A percentile compares a stretch with the other conserved stretches of the same genome.
Conservation (phyloP, 108 stramenopile species). For the Tribonema minus region DNA sequence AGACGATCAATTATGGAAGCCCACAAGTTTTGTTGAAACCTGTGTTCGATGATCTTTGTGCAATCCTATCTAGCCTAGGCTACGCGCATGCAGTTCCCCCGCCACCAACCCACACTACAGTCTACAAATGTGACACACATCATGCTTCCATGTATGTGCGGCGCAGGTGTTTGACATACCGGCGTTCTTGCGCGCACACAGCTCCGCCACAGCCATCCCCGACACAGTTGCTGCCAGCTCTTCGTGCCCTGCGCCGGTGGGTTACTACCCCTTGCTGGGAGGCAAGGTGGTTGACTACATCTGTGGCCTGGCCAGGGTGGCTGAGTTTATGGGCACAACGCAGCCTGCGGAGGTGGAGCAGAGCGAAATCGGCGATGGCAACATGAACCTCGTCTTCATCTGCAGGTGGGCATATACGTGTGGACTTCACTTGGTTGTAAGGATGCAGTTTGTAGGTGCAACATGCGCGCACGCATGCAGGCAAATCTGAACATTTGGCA, state of each 20-base stretch:
- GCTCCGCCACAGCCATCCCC: not conserved
- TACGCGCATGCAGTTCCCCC: too few relatives aligned
- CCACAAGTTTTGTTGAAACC: too few relatives aligned
- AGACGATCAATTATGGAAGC: too few relatives aligned
- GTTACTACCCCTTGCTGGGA: constrained; percentile 11
- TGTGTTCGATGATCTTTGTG: too few relatives aligned
- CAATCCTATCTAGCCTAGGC: too few relatives aligned
- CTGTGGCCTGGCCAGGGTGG: constrained; percentile 11
- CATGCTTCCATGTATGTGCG: too few relatives aligned
- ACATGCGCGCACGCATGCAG: too few relatives aligned
- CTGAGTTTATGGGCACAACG: constrained; percentile 15
- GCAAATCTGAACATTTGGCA: too few relatives aligned
- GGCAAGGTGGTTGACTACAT: constrained; percentile 7
- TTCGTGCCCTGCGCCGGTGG: not conserved
- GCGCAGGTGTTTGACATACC: constrained; percentile 18
- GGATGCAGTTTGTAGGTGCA: too few relatives aligned
- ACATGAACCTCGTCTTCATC: constrained; percentile 65
- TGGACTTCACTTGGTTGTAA: not conserved
- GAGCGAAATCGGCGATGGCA: constrained; percentile 63
- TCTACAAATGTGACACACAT: too few relatives aligned
- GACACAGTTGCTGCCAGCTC: not conserved
- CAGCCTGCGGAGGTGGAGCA: constrained; percentile 14
- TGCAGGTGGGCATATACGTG: constrained; percentile 7
- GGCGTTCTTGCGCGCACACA: constrained; percentile 8
- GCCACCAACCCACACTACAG: too few relatives aligned